These are phyloP conservation scores for Tuber indicum DNA, from an alignment of 495 filamentous ascomycete species.

Conservation along the genomic window DNA sequence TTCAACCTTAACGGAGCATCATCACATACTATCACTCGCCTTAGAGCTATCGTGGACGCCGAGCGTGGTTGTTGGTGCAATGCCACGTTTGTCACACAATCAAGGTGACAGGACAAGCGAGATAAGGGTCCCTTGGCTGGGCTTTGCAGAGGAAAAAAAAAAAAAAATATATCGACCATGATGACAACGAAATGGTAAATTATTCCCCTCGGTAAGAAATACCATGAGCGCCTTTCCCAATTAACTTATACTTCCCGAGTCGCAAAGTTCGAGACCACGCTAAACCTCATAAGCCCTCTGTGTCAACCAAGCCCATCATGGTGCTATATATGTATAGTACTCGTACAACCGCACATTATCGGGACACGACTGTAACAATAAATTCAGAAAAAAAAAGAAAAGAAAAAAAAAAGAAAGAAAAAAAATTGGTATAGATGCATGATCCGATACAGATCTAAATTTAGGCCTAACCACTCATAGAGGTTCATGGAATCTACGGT, in stretches of 20 bases:
- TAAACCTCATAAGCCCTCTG: too few relatives aligned
- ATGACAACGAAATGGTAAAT: neutral
- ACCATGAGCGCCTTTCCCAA: neutral
- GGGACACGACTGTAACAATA: too few relatives aligned
- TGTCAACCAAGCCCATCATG: too few relatives aligned
- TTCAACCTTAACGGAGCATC: neutral
- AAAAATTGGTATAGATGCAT: too few relatives aligned
- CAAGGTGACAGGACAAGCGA: neutral
- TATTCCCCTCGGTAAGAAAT: neutral
- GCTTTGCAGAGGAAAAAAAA: neutral
- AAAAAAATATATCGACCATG: neutral
- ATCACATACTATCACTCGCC: neutral
- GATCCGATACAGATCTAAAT: too few relatives aligned
- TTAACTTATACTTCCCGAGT: neutral
- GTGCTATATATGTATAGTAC: too few relatives aligned
- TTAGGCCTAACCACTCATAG: too few relatives aligned
- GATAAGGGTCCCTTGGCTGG: neutral
- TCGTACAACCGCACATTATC: too few relatives aligned
- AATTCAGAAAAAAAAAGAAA: too few relatives aligned
- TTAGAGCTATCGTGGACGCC: neutral
- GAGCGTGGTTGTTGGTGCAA: neutral
- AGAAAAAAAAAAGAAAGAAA: too few relatives aligned
- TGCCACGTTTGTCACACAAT: neutral
- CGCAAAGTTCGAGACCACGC: too few relatives aligned
- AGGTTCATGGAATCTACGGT: too few relatives aligned